A percentile compares a stretch with the other conserved stretches of the same genome.
Evolutionary conservation across 2,329 filamentous ascomycete species (phyloP).

Genomic region (Epichloe coenophiala): DNA sequence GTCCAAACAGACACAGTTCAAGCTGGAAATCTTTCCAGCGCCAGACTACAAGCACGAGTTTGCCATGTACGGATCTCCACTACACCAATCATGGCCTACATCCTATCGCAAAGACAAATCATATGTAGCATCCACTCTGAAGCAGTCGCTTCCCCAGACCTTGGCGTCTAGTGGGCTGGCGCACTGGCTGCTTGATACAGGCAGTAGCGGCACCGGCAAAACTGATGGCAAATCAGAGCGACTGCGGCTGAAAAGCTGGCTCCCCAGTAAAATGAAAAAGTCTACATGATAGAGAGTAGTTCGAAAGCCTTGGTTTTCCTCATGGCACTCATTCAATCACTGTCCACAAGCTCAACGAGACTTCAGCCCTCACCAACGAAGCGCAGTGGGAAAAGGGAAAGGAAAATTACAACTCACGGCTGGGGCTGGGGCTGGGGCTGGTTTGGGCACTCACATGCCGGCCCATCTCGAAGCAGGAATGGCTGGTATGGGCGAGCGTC

Average conservation of each 20-base stretch:
- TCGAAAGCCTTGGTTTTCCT: not conserved
- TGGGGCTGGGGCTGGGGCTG: not conserved
- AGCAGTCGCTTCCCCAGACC: constrained; percentile 24
- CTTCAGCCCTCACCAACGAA: not conserved
- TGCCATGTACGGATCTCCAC: constrained; percentile 20
- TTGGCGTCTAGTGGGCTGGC: constrained; percentile 25
- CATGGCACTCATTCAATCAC: no score
- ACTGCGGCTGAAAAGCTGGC: constrained; percentile 11
- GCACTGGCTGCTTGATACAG: constrained; percentile 26
- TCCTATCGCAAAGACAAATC: constrained; percentile 18
- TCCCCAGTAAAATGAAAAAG: constrained; percentile 12
- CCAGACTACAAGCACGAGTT: constrained; percentile 26
- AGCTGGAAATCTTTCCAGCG: constrained; percentile 26
- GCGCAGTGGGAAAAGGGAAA: not conserved
- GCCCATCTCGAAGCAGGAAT: not conserved
- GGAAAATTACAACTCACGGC: not conserved
- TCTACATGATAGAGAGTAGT: not conserved
- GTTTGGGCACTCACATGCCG: not conserved
- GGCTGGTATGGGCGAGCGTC: not conserved
- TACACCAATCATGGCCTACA: constrained; percentile 29
- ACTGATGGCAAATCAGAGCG: constrained; percentile 5
- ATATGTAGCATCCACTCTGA: constrained; percentile 24
- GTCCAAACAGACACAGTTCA: constrained; percentile 22
- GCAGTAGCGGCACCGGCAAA: constrained; percentile 1
- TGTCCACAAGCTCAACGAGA: no score